phyloP scores from a whole-genome alignment of 352 stramenopile genomes.

The Pythium biforme region DNA sequence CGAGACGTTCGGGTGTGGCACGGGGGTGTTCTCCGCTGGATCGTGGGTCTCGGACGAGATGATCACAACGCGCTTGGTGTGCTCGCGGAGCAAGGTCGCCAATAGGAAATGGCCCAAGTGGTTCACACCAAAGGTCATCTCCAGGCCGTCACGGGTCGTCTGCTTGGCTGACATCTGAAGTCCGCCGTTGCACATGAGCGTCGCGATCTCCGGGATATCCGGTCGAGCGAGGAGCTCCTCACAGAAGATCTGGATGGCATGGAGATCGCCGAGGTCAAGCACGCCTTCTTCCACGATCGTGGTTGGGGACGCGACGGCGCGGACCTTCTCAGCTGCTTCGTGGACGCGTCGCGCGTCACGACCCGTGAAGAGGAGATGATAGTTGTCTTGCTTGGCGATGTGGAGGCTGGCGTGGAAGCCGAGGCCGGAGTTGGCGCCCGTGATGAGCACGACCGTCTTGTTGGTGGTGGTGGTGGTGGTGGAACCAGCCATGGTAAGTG shows the following conservation, averaged over 20 bases:
- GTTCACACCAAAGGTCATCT: slow-evolving; percentile 42
- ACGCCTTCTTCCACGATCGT: slow-evolving; percentile 27
- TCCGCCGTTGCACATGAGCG: slow-evolving; percentile 46
- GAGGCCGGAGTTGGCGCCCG: slow-evolving; percentile 34
- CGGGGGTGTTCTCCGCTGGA: slow-evolving; percentile 22
- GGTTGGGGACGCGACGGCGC: slow-evolving; percentile 13
- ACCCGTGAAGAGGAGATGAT: slow-evolving; percentile 36
- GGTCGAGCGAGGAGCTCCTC: slow-evolving; percentile 16
- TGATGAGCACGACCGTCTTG: slow-evolving; percentile 35
- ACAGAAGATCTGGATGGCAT: slow-evolving; percentile 28
- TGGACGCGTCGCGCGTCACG: slow-evolving; percentile 30
- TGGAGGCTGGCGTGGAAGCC: slow-evolving; percentile 32
- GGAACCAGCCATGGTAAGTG: background rate
- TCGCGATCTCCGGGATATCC: slow-evolving; percentile 28
- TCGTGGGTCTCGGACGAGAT: slow-evolving; percentile 33
- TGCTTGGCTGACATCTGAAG: slow-evolving; percentile 23
- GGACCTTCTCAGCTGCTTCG: slow-evolving; percentile 25
- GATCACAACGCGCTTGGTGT: slow-evolving; percentile 27
- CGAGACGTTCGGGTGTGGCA: slow-evolving; percentile 23
- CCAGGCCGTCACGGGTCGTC: slow-evolving; percentile 36
- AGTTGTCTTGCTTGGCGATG: slow-evolving; percentile 30
- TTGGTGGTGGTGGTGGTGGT: too few relatives aligned
- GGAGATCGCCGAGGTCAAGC: slow-evolving; percentile 37
- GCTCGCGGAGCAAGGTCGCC: slow-evolving; percentile 26
- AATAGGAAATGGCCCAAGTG: slow-evolving; percentile 48